phyloP scores from a whole-genome alignment of 257 asterid species.

The Solanum boliviense region DNA sequence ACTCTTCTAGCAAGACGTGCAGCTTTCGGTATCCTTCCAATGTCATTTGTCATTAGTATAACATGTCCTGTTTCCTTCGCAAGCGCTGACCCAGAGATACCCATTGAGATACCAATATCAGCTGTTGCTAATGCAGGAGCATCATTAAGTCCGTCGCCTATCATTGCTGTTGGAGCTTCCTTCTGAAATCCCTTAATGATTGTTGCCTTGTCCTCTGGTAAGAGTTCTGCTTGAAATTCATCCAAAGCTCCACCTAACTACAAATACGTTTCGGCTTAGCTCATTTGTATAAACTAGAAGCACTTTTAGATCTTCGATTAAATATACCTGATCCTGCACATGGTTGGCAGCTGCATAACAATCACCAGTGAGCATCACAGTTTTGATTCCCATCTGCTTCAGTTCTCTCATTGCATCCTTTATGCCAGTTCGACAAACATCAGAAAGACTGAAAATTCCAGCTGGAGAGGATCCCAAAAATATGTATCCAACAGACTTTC shows the following conservation, averaged over 20 bases:
- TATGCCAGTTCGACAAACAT: slow-evolving; percentile 71
- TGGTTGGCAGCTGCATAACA: slow-evolving; percentile 56
- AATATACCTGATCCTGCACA: slow-evolving; percentile 59
- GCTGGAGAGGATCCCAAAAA: slow-evolving; percentile 47
- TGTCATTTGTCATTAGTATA: slow-evolving; percentile 75
- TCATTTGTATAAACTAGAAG: not conserved
- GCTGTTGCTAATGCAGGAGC: slow-evolving; percentile 86
- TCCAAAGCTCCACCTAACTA: slow-evolving; percentile 58
- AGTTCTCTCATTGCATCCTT: slow-evolving; percentile 64
- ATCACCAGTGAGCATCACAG: slow-evolving; percentile 88
- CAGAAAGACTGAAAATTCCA: slow-evolving; percentile 57
- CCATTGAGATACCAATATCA: slow-evolving; percentile 83
- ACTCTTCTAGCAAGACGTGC: slow-evolving; percentile 36
- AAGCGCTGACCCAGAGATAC: slow-evolving; percentile 73
- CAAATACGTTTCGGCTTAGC: not conserved
- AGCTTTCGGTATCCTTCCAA: slow-evolving; percentile 52
- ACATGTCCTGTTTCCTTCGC: slow-evolving; percentile 71
- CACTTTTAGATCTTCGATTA: not conserved
- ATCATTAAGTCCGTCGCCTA: slow-evolving; percentile 81
- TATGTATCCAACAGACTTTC: slow-evolving; percentile 58
- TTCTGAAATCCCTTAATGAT: slow-evolving; percentile 47
- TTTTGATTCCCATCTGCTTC: slow-evolving; percentile 53
- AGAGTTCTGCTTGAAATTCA: slow-evolving; percentile 48
- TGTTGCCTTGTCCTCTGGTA: slow-evolving; percentile 65
- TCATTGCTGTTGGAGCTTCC: slow-evolving; percentile 63